A percentile compares a stretch with the other conserved stretches of the same genome.
phyloP scores from a whole-genome alignment of 768 basidiomycete genomes.

The Infundibulicybe gibba region DNA sequence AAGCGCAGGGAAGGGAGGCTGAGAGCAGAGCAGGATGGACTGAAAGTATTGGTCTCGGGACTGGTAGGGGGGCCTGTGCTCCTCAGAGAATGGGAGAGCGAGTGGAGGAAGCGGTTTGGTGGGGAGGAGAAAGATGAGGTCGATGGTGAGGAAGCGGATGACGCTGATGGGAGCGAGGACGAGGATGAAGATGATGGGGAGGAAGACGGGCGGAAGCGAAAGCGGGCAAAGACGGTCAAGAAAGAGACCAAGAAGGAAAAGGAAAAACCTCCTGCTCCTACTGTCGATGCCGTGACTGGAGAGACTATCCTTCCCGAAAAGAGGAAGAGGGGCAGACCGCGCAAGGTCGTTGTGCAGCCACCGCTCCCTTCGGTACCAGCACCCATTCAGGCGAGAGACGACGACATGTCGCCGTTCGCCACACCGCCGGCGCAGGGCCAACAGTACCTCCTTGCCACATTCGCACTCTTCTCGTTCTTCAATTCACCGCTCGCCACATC shows the following conservation, averaged over 20 bases:
- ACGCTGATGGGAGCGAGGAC: slow-evolving; percentile 55
- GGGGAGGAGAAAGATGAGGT: slow-evolving; percentile 73
- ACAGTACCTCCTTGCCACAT: slow-evolving; percentile 79
- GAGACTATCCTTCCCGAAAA: slow-evolving; percentile 51
- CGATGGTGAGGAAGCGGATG: slow-evolving; percentile 49
- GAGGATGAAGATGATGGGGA: slow-evolving; percentile 52
- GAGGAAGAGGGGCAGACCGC: slow-evolving; percentile 79
- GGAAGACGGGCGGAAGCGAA: slow-evolving; percentile 49
- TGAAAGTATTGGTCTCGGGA: slow-evolving; percentile 63
- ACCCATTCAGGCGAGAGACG: slow-evolving; percentile 2
- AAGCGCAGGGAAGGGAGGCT: slow-evolving; percentile 75
- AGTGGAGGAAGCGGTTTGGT: slow-evolving; percentile 73
- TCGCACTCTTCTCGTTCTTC: slow-evolving; percentile 85
- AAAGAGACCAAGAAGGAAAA: slow-evolving; percentile 37
- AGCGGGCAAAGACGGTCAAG: slow-evolving; percentile 50
- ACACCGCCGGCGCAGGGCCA: slow-evolving; percentile 28
- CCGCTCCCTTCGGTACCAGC: slow-evolving; percentile 18
- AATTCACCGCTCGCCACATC: slow-evolving; percentile 63
- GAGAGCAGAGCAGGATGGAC: slow-evolving; percentile 69
- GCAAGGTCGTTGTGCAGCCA: slow-evolving; percentile 61
- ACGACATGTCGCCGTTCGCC: slow-evolving; percentile 7
- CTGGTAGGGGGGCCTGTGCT: slow-evolving; percentile 74
- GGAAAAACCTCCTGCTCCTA: slow-evolving; percentile 17
- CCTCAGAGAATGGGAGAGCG: slow-evolving; percentile 70
- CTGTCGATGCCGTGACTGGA: no score